Evolutionary conservation across 257 asterid genomes (phyloP), one percentile per base, ranked within the genome.

Genomic region (Solanum pimpinellifolium): DNA sequence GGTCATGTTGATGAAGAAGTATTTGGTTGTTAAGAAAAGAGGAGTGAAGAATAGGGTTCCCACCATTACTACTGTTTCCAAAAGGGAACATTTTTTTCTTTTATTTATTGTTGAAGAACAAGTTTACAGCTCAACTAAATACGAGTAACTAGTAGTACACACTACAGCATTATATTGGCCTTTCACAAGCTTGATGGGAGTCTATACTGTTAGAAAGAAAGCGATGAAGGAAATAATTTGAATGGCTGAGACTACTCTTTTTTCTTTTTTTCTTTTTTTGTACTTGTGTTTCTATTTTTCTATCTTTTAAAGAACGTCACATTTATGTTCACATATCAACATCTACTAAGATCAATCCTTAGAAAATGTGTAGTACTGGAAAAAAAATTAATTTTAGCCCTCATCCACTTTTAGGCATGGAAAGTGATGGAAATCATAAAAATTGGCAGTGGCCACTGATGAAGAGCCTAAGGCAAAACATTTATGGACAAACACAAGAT

Each of bases 41-140:
- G 11, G 93, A 49, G 47, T 87, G 95, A 2, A 92, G 91, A 87
- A 87, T 86, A n/a, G 93, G 89, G 89, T 91, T 93, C 88, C 87
- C 90, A 88, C 87, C 90, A 88, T 78, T 87, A 25, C 68, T 52
- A 84, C 81, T 74, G 31, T 81, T 81, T 81, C 85, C 46, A 2
- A 87, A 85, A 80, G 91, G 74, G 90, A 89, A 87, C 98, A 94
- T 95, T 60, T 88, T 73, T 29, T 66, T 87, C 66, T 2, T 14
- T 14, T 12, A 10, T n/a, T n/a, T 4, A 25, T 62, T 62, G 35
- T 66, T 69, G 41, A 69, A 68, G 6, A 68, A 69, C 23, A 29
- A 69, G 6, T 29, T 69, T 69, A 69, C n/a, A 68, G 75, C 42
- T 31, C 66, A 27, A 27, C 41, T 46, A 49, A 81, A 49, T 47